Evolutionary conservation across 441 rosid genomes (phyloP), one percentile per base, ranked within the genome.

Genomic region (Mallotus repandus): DNA sequence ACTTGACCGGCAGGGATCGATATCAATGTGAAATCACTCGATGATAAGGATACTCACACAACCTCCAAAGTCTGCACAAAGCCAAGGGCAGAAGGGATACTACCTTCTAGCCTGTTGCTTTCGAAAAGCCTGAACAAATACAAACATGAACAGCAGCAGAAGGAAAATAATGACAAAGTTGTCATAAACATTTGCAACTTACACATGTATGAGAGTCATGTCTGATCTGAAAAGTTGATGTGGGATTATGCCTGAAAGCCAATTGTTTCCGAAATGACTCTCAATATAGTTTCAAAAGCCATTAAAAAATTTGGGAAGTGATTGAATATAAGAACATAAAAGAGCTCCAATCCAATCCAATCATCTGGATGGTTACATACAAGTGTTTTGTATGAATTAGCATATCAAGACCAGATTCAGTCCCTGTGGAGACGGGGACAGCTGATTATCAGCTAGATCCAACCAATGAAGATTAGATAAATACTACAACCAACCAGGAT

Each of bases 381-480:
- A 93, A 96, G 81, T 96, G 99, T 70, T 68, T 70, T 67, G 94
- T 63, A 0, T 79, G 1, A 77, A 80, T 68, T 74, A 96, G 87
- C 88, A 78, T 77, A 77, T 96, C 96, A 62, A 96, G 94, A 54
- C 99, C 99, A 68, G 88, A 87, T 54, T 86, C 67, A 18, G 80
- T 76, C 50, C 82, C 95, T 66, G 41, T 49, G 0, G 98, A 96
- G 55, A 96, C 87, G 5, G 98, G 99, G 72, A 96, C 74, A 96
- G 87, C 74, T 72, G 70, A 80, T 96, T 96, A 74, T 89, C 94
- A 19, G 96, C 84, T 70, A 96, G 81, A 81, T 96, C 99, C 41
- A 96, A 71, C 99, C 90, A 91, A 77, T 80, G 74, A 25, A 96
- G 94, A 0, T 67, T 83, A 1, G 85, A 53, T 68, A 96, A 84